These are phyloP conservation scores for Salix dunnii DNA, from an alignment of 345 rosid genomes.

Conservation along the genomic window DNA sequence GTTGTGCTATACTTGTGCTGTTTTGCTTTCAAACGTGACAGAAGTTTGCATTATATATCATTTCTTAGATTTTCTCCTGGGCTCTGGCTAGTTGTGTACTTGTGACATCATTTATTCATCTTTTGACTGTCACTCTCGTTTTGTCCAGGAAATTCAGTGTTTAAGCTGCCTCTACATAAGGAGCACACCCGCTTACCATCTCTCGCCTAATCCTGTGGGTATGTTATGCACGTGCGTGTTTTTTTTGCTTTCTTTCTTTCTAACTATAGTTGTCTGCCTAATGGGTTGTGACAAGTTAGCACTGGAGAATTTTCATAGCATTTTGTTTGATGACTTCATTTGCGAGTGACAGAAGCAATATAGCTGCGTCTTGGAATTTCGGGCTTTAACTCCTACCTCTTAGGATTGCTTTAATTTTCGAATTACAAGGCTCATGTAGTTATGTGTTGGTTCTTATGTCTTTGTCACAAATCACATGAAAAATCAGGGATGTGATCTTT, in stretches of 20 bases:
- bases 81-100: neutral
- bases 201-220: neutral
- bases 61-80: neutral
- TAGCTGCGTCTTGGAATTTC: neutral
- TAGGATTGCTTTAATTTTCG: neutral
- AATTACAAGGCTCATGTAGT: neutral
- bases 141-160: neutral
- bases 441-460: neutral
- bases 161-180: neutral
- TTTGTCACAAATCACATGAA: neutral
- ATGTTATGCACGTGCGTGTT: neutral
- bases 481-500: neutral
- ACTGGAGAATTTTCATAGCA: neutral
- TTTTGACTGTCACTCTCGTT: neutral
- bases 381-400: neutral
- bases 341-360: neutral
- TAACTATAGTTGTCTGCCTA: neutral
- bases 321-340: neutral
- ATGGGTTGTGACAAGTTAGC: neutral
- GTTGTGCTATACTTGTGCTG: neutral
- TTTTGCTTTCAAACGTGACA: neutral
- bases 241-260: neutral
- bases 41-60: neutral
- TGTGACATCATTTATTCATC: neutral
- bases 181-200: neutral